Conservation (phyloP, 73 alveolate species). For the Breviolum minutum region DNA sequence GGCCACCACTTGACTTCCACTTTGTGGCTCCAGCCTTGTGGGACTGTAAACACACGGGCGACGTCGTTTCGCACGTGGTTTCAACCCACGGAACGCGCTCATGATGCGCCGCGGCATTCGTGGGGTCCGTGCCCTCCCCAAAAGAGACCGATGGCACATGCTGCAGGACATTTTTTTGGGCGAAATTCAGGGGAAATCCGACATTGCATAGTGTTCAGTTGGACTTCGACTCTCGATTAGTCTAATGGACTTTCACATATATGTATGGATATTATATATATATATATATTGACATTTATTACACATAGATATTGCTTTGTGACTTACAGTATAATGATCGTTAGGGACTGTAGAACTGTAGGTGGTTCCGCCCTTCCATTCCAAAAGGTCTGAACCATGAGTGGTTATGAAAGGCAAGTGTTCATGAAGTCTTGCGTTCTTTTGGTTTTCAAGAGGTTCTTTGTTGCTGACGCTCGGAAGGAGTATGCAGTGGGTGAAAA, state of each 20-base stretch:
- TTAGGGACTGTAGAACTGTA: too few relatives aligned
- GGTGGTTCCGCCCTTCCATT: too few relatives aligned
- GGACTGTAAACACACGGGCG: too few relatives aligned
- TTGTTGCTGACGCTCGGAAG: not conserved
- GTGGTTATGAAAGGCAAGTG: not conserved
- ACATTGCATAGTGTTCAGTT: not conserved
- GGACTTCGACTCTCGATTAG: not conserved
- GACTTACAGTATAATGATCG: too few relatives aligned
- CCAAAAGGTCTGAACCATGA: too few relatives aligned
- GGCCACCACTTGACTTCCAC: too few relatives aligned
- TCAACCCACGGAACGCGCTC: not conserved
- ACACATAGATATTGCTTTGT: too few relatives aligned
- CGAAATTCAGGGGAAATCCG: not conserved
- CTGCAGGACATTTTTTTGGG: slow-evolving; percentile 30
- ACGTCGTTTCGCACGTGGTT: too few relatives aligned
- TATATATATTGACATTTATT: too few relatives aligned
- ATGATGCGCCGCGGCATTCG: slow-evolving; percentile 94
- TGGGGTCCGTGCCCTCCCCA: slow-evolving; percentile 74
- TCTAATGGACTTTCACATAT: not conserved
- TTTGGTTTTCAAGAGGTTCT: too few relatives aligned
- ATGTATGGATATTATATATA: too few relatives aligned
- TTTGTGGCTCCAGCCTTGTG: too few relatives aligned
- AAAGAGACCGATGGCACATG: slow-evolving; percentile 93
- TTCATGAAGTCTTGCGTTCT: not conserved
- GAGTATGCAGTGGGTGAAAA: slow-evolving; percentile 94